Percentiles rank a stretch among this genome's conserved stretches.
phyloP scores from a whole-genome alignment of 225 moss, liverwort and hornwort genomes.

The Takakia lepidozioides region DNA sequence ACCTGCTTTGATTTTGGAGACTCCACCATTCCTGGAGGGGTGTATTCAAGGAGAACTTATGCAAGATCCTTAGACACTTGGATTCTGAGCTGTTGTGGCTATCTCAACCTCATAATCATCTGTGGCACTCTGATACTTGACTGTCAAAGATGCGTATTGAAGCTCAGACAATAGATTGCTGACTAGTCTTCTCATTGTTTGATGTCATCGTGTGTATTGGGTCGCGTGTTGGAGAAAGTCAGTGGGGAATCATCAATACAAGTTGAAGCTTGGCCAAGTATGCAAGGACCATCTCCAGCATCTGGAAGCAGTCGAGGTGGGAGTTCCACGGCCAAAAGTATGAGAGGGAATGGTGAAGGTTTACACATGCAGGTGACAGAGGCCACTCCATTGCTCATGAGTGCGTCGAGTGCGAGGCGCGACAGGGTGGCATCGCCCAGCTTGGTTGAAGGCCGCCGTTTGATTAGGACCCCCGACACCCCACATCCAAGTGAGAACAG shows the following conservation, averaged over 20 bases:
- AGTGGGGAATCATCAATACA: constrained; percentile 7
- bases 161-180: background rate
- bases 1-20: no score
- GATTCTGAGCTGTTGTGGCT: no score
- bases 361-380: constrained; percentile 14
- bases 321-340: constrained; percentile 8
- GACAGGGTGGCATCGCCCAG: constrained; percentile 12
- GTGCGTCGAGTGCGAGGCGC: constrained; percentile 31
- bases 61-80: no score
- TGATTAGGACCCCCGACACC: constrained; percentile 37
- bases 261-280: constrained; percentile 19
- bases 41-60: no score
- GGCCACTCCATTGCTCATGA: constrained; percentile 33
- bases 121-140: no score
- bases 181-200: background rate
- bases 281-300: constrained; percentile 10
- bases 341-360: constrained; percentile 12
- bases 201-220: background rate
- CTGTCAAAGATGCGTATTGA: no score
- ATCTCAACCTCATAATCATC: no score
- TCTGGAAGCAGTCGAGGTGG: constrained; percentile 15
- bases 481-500: constrained; percentile 12
- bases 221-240: constrained; percentile 1
- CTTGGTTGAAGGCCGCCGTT: constrained; percentile 26
- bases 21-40: no score